Evolutionary conservation across 306 rosid species (phyloP), one percentile per base, ranked within the genome.

Genomic region (Quercus glauca): DNA sequence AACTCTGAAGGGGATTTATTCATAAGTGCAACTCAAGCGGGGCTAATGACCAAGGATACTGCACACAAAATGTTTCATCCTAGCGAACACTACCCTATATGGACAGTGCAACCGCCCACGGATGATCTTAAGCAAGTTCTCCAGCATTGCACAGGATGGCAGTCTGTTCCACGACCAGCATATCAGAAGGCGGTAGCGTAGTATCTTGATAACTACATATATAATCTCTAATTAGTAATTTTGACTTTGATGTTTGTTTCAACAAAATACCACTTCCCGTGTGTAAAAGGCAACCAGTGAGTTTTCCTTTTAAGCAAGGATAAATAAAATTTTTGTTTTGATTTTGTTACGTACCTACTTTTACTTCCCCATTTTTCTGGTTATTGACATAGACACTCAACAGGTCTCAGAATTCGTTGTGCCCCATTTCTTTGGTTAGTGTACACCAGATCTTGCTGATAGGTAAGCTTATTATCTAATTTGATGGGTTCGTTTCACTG

Each of bases 1-100:
- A 87, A 81, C 74, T 93, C 97, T 19, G 96, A 96, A 69, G 99
- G 99, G 19, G 99, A 96, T 80, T n/a, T 90, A 31, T 96, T 96
- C 57, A 19, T 87, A 6, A 82, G 67, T 31, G 96, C 92, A 84
- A 88, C 97, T 69, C 84, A 93, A 69, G 73, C 91, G 28, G 99
- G 99, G 63, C 76, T 91, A 74, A 64, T 81, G 82, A 69, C 83
- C 0, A 82, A 81, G 80, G 33, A 55, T 31, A 76, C 72, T n/a
- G 83, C 10, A 23, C 59, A 71, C 53, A 69, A 77, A 55, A 33
- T 52, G 43, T 96, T 93, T 83, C 97, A 91, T 83, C 98, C 99
- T 1, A 86, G 83, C 18, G 84, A 93, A 28, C 55, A 90, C 83
- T 91, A 96, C 73, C 70, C 80, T 19, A 77, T 81, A 15, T 91